A percentile compares a stretch with the other conserved stretches of the same genome.
Evolutionary conservation across 257 asterid genomes (phyloP).

Genomic region (Echium plantagineum): DNA sequence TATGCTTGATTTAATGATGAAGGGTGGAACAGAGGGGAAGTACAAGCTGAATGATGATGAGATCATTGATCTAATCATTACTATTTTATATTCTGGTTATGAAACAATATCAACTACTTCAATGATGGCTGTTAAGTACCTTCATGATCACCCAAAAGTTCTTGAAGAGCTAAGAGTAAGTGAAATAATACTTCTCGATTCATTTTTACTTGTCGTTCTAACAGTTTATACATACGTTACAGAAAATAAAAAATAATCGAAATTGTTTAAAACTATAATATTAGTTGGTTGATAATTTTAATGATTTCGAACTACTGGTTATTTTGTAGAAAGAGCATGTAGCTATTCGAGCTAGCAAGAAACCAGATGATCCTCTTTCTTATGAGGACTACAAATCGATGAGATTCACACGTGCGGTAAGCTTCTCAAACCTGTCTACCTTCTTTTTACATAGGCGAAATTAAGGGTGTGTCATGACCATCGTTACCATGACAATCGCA

Average conservation of each 20-base stretch:
- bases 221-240: too few species aligned
- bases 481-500: too few species aligned
- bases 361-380: conserved; percentile 65
- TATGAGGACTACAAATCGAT: conserved; percentile 79
- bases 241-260: too few species aligned
- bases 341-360: conserved; percentile 66
- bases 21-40: conserved; percentile 16
- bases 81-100: conserved; percentile 76
- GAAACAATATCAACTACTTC: conserved; percentile 81
- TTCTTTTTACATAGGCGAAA: too few species aligned
- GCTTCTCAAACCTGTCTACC: neutral
- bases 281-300: too few species aligned
- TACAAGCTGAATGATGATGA: conserved; percentile 49
- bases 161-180: conserved; percentile 60
- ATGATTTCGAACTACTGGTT: neutral
- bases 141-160: conserved; percentile 64
- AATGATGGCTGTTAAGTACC: conserved; percentile 87
- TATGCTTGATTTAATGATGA: conserved; percentile 43
- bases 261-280: too few species aligned
- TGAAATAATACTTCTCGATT: neutral
- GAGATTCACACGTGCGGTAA: conserved; percentile 77
- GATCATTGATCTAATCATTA: conserved; percentile 61
- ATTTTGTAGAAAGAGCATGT: conserved; percentile 44
- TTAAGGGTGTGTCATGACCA: too few species aligned
- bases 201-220: too few species aligned